Conservation (phyloP, 768 basidiomycete genomes). For the Cantharellus cinnabarinus region DNA sequence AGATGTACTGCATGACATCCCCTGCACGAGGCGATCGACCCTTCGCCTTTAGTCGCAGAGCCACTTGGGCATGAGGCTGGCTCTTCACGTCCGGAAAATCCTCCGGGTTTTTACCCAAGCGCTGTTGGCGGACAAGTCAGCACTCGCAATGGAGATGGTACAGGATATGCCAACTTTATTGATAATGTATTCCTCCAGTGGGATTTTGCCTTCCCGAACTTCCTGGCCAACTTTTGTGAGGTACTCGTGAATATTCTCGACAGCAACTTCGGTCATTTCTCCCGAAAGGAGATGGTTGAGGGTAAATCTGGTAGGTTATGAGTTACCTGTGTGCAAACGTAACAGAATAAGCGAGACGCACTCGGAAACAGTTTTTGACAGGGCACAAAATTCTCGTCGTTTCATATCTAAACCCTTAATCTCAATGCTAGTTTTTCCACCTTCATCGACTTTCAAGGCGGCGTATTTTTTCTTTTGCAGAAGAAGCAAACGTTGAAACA, state of each 20-base stretch:
- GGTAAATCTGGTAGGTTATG: slow-evolving; percentile 39
- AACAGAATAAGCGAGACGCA: slow-evolving; percentile 22
- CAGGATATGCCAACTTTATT: slow-evolving; percentile 41
- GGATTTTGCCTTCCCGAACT: slow-evolving; percentile 55
- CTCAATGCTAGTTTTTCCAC: slow-evolving; percentile 55
- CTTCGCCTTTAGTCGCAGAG: slow-evolving; percentile 67
- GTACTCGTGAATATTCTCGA: slow-evolving; percentile 86
- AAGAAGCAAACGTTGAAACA: slow-evolving; percentile 81
- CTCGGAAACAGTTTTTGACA: slow-evolving; percentile 89
- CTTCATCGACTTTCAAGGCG: slow-evolving; percentile 83
- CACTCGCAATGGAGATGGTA: background rate
- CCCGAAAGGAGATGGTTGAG: slow-evolving; percentile 82
- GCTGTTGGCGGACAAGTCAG: slow-evolving; percentile 24
- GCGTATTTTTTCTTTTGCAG: slow-evolving; percentile 99
- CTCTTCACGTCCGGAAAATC: slow-evolving; percentile 91
- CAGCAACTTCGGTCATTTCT: slow-evolving; percentile 70
- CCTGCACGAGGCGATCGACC: slow-evolving; percentile 65
- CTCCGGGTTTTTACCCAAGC: slow-evolving; percentile 88
- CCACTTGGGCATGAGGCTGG: slow-evolving; percentile 95
- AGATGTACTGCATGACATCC: slow-evolving; percentile 91
- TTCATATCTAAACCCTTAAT: slow-evolving; percentile 99
- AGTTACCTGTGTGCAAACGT: background rate
- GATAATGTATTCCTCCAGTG: slow-evolving; percentile 86
- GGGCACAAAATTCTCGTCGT: slow-evolving; percentile 76
- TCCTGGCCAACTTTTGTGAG: slow-evolving; percentile 54